These are phyloP conservation scores for Chenopodium quinoa DNA, from an alignment of 148 eudicot species.

Conservation along the genomic window DNA sequence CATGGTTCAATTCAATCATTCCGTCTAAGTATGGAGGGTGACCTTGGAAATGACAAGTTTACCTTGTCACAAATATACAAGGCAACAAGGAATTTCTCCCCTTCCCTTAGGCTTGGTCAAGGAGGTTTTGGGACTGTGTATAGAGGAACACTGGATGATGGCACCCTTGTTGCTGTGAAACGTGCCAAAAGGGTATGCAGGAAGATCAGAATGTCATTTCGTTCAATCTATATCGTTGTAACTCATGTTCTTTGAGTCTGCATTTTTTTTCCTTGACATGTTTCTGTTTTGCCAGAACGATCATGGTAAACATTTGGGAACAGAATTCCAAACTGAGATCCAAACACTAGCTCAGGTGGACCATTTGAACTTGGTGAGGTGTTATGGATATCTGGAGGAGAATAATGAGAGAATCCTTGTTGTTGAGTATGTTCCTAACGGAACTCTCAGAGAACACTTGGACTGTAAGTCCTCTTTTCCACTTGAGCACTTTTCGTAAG, in stretches of 20 bases:
- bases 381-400: slow-evolving; percentile 65
- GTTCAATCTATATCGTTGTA: neutral
- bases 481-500: too few species aligned
- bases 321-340: slow-evolving; percentile 68
- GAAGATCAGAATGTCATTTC: neutral
- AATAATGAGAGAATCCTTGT: slow-evolving; percentile 71
- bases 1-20: slow-evolving; percentile 27
- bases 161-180: slow-evolving; percentile 76
- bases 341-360: slow-evolving; percentile 57
- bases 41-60: slow-evolving; percentile 46
- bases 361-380: slow-evolving; percentile 73
- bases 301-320: slow-evolving; percentile 53
- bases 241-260: neutral
- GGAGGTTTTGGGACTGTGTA: slow-evolving; percentile 93
- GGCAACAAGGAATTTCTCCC: slow-evolving; percentile 76
- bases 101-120: slow-evolving; percentile 72
- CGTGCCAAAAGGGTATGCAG: slow-evolving; percentile 76
- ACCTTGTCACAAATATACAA: slow-evolving; percentile 59
- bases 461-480: slow-evolving; percentile 49
- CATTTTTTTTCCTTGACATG: neutral
- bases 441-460: slow-evolving; percentile 84
- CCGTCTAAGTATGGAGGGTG: slow-evolving; percentile 33
- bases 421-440: slow-evolving; percentile 86
- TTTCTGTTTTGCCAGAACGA: slow-evolving; percentile 36
- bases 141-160: slow-evolving; percentile 63